Conservation (phyloP, 805 yeast genomes). For the Millerozyma miso region DNA sequence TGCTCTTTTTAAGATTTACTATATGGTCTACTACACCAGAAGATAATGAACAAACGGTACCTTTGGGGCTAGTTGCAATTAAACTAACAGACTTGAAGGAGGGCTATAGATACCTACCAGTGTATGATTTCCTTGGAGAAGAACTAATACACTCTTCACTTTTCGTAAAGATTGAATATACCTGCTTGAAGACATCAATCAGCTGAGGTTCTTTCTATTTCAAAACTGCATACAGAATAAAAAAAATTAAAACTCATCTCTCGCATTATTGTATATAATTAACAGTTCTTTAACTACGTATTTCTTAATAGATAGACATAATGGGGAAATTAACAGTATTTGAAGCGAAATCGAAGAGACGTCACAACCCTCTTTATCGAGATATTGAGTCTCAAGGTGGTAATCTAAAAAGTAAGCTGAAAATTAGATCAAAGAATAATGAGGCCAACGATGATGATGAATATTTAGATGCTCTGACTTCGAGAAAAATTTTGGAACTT, state of each 20-base stretch:
- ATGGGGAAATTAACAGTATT: slow-evolving; percentile 67
- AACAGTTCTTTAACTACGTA: not conserved
- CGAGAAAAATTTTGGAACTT: slow-evolving; percentile 80
- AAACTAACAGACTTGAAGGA: slow-evolving; percentile 59
- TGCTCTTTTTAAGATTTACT: slow-evolving; percentile 54
- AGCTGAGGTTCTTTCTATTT: too few species aligned
- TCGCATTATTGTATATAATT: not conserved
- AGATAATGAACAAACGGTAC: slow-evolving; percentile 23
- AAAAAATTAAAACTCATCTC: not conserved
- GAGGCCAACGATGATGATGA: slow-evolving; percentile 49
- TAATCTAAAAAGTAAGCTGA: slow-evolving; percentile 44
- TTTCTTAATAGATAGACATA: slow-evolving; percentile 1
- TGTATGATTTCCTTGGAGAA: slow-evolving; percentile 78
- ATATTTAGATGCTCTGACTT: slow-evolving; percentile 73
- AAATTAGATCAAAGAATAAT: slow-evolving; percentile 27
- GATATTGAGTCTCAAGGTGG: slow-evolving; percentile 78
- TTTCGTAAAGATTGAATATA: slow-evolving; percentile 35
- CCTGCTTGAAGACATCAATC: not conserved
- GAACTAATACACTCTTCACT: slow-evolving; percentile 53
- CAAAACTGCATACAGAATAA: not conserved
- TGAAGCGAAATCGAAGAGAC: slow-evolving; percentile 51
- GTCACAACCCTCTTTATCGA: slow-evolving; percentile 77
- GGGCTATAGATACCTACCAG: slow-evolving; percentile 81
- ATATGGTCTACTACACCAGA: slow-evolving; percentile 29
- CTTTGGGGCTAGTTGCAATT: slow-evolving; percentile 56